Evolutionary conservation across 169 alveolate genomes (phyloP).

Genomic region (Eimeria necatrix): DNA sequence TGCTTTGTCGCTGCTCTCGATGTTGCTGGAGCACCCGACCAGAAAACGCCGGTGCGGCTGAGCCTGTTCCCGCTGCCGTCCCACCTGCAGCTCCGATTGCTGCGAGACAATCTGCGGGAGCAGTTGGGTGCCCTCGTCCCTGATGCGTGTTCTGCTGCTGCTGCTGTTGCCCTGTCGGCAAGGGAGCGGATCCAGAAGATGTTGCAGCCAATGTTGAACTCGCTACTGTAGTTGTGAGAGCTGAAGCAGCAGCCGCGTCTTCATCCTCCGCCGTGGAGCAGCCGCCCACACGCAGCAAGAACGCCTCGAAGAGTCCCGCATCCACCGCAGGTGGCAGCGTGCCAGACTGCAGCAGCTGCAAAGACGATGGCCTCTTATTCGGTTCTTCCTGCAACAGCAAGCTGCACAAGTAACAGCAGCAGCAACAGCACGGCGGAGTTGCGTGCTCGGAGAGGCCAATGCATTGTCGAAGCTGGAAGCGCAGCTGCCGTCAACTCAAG

Average conservation of each 20-base stretch:
- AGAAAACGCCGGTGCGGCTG: constrained; percentile 14
- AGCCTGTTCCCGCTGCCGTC: background rate
- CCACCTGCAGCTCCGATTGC: background rate
- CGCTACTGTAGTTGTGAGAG: background rate
- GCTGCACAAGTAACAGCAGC: constrained; percentile 65
- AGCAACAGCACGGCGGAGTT: background rate
- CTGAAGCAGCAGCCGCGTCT: constrained; percentile 13
- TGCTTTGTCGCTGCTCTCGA: constrained; percentile 6
- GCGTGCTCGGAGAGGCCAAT: no score
- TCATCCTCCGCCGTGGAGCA: constrained; percentile 65
- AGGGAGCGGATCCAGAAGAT: background rate
- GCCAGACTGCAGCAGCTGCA: constrained; percentile 72
- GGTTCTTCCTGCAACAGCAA: constrained; percentile 71
- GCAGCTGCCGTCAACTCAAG: no score
- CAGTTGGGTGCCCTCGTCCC: background rate
- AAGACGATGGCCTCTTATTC: constrained; percentile 46
- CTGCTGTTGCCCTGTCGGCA: background rate
- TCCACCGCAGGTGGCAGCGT: constrained; percentile 79
- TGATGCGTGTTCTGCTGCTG: constrained; percentile 9
- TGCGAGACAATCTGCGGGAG: background rate
- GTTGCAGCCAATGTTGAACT: constrained; percentile 23
- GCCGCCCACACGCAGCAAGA: constrained; percentile 64
- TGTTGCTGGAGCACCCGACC: constrained; percentile 45
- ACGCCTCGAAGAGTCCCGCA: constrained; percentile 70
- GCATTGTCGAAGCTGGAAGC: no score